A percentile compares a stretch with the other conserved stretches of the same genome.
These are phyloP conservation scores for Candida boidinii DNA, from an alignment of 805 yeast genomes.

Conservation along the genomic window DNA sequence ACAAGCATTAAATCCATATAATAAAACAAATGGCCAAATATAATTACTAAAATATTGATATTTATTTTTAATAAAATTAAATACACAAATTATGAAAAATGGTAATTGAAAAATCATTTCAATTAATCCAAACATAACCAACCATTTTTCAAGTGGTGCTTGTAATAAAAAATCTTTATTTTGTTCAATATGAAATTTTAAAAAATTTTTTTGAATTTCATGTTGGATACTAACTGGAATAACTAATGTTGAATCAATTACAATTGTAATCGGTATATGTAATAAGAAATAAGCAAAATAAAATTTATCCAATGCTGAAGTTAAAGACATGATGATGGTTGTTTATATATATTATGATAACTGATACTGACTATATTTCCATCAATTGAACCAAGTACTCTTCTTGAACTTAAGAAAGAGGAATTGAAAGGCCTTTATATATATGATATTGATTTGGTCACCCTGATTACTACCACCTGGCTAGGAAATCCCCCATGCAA, in stretches of 20 bases:
- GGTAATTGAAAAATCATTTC: conserved; percentile 80
- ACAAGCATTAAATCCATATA: conserved; percentile 80
- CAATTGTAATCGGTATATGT: conserved; percentile 69
- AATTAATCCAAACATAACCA: conserved; percentile 56
- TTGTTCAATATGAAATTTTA: conserved; percentile 47
- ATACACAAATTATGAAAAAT: conserved; percentile 46
- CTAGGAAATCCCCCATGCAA: too few species aligned
- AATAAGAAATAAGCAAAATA: conserved; percentile 29
- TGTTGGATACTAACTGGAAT: conserved; percentile 45
- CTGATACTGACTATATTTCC: too few species aligned
- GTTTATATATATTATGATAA: too few species aligned
- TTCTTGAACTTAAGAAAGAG: too few species aligned
- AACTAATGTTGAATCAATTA: conserved; percentile 68
- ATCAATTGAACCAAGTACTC: too few species aligned
- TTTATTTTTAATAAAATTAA: conserved; percentile 12
- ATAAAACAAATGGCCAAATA: conserved; percentile 25
- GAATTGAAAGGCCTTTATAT: too few species aligned
- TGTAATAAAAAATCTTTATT: conserved; percentile 68
- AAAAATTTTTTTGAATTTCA: conserved; percentile 37
- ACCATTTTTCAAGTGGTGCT: conserved; percentile 52
- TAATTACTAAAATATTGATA: conserved; percentile 13
- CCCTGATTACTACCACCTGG: too few species aligned
- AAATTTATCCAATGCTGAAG: conserved; percentile 10
- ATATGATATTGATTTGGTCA: too few species aligned
- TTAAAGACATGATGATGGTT: not conserved